These are phyloP conservation scores for Clavispora vitiphila DNA, from an alignment of 805 yeast genomes.

Conservation along the genomic window DNA sequence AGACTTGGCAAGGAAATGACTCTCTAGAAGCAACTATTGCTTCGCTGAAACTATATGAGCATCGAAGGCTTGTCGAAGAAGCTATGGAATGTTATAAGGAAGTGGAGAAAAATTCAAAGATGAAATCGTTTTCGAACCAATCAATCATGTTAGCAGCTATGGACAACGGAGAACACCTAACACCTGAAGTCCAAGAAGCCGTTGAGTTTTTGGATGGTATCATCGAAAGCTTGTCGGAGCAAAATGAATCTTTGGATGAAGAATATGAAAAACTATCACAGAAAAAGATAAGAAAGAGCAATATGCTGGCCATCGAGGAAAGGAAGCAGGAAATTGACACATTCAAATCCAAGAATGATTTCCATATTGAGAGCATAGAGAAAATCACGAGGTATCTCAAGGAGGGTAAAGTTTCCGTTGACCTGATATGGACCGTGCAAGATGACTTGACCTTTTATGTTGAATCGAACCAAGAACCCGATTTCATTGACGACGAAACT, in stretches of 20 bases:
- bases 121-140: conserved; percentile 42
- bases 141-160: conserved; percentile 40
- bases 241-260: conserved; percentile 31
- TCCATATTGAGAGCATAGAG: conserved; percentile 34
- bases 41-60: conserved; percentile 25
- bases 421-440: conserved; percentile 25
- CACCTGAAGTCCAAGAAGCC: conserved; percentile 31
- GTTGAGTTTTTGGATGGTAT: conserved; percentile 28
- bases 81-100: conserved; percentile 44
- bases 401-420: conserved; percentile 12
- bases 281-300: conserved; percentile 36
- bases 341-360: conserved; percentile 27
- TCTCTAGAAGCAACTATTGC: conserved; percentile 18
- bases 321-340: conserved; percentile 37
- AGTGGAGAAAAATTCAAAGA: conserved; percentile 38
- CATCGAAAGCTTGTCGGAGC: conserved; percentile 28
- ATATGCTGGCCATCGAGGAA: conserved; percentile 30
- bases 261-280: conserved; percentile 38
- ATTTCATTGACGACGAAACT: conserved; percentile 32
- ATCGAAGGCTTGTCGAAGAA: conserved; percentile 37
- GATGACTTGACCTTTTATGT: conserved; percentile 37
- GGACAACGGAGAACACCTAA: conserved; percentile 19
- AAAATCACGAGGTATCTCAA: conserved; percentile 27
- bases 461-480: conserved; percentile 36
- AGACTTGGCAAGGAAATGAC: conserved; percentile 38